Evolutionary conservation across 495 filamentous ascomycete species (phyloP).

Genomic region (Xylaria venustula): DNA sequence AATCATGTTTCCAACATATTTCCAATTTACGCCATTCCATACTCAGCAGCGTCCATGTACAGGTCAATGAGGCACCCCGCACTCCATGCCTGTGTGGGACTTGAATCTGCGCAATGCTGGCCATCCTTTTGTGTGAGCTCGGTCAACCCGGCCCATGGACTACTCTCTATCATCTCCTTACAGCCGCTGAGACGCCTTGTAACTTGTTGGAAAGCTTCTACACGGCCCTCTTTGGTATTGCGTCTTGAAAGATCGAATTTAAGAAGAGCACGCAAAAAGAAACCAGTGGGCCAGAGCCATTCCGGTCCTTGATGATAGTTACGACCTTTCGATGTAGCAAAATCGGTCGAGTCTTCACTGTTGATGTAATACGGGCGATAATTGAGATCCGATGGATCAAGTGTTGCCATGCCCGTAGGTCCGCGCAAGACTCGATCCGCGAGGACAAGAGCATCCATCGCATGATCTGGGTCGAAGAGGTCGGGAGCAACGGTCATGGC

Average conservation of each 20-base stretch:
- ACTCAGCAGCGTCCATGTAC: conserved; percentile 78
- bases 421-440: conserved; percentile 78
- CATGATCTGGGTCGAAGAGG: conserved; percentile 76
- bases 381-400: conserved; percentile 87
- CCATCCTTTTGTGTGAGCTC: conserved; percentile 92
- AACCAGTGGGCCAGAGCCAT: conserved; percentile 98
- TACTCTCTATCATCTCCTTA: conserved; percentile 71
- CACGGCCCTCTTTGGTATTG: conserved; percentile 56
- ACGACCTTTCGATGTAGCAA: conserved; percentile 84
- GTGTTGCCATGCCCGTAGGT: conserved; percentile 91
- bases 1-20: not conserved
- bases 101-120: conserved; percentile 80
- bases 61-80: conserved; percentile 90
- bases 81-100: conserved; percentile 94
- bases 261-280: conserved; percentile 85
- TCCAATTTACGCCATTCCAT: conserved; percentile 32
- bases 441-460: conserved; percentile 71
- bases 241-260: conserved; percentile 83
- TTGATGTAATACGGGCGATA: conserved; percentile 95
- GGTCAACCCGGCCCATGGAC: conserved; percentile 86
- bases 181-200: conserved; percentile 79
- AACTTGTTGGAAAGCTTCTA: conserved; percentile 91
- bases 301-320: conserved; percentile 99
- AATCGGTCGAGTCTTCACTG: conserved; percentile 85
- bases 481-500: conserved; percentile 92